phyloP scores from a whole-genome alignment of 1,284 basidiomycete species.

The Sutorius eximius region DNA sequence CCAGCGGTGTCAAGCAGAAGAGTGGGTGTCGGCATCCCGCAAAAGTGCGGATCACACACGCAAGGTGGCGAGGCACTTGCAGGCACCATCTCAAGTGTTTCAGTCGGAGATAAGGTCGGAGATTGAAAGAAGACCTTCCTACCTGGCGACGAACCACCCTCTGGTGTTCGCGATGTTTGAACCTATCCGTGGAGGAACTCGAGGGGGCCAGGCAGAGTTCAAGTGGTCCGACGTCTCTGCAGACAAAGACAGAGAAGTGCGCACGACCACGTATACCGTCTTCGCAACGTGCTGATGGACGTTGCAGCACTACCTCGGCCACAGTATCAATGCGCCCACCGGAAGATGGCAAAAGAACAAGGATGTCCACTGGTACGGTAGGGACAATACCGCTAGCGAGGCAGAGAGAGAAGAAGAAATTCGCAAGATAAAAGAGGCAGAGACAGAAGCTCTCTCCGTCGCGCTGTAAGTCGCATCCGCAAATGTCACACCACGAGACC shows the following conservation, averaged over 20 bases:
- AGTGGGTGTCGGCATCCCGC: conserved; percentile 23
- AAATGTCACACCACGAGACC: background rate
- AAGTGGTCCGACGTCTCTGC: conserved; percentile 89
- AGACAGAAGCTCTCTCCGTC: conserved; percentile 81
- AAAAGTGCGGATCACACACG: conserved; percentile 22
- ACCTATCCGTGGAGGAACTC: conserved; percentile 79
- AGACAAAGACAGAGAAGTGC: conserved; percentile 87
- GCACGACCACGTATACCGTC: conserved; percentile 18
- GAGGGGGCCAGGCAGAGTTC: conserved; percentile 89
- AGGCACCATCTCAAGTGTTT: conserved; percentile 8
- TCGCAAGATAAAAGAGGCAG: conserved; percentile 76
- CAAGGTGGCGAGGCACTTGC: background rate
- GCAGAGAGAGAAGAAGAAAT: conserved; percentile 69
- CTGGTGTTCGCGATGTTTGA: conserved; percentile 61
- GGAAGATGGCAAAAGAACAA: conserved; percentile 96
- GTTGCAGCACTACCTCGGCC: conserved; percentile 82
- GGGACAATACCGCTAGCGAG: conserved; percentile 52
- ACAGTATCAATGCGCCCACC: conserved; percentile 89
- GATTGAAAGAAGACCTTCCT: conserved; percentile 6
- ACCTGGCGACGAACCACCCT: background rate
- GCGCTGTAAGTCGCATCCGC: conserved; percentile 58
- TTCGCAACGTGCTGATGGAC: conserved; percentile 2
- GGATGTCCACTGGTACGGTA: conserved; percentile 90
- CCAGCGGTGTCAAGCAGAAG: background rate
- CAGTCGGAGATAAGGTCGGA: conserved; percentile 24